Percentiles rank a stretch among this genome's conserved stretches.
Conservation (phyloP, 2,329 filamentous ascomycete genomes). For the Penicillium sp. region DNA sequence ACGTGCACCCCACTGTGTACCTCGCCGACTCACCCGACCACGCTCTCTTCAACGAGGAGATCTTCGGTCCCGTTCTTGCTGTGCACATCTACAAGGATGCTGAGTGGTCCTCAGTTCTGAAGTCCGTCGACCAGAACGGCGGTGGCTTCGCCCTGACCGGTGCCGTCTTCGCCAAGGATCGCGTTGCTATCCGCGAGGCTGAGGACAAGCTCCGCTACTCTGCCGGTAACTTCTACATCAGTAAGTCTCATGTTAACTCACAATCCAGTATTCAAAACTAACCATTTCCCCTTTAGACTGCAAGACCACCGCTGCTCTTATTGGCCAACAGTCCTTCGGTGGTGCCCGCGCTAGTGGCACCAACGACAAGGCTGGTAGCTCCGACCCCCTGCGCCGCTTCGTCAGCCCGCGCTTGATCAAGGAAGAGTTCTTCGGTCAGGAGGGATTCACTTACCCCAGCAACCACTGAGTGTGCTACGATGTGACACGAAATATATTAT, state of each 20-base stretch:
- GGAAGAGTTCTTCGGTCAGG: slow-evolving; percentile 69
- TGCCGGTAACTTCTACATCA: slow-evolving; percentile 47
- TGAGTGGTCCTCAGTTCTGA: slow-evolving; percentile 60
- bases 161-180: slow-evolving; percentile 42
- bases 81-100: slow-evolving; percentile 75
- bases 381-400: slow-evolving; percentile 62
- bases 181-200: slow-evolving; percentile 36
- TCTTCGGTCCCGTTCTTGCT: slow-evolving; percentile 76
- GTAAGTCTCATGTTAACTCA: slow-evolving; percentile 19
- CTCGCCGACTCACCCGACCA: slow-evolving; percentile 68
- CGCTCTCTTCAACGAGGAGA: slow-evolving; percentile 70
- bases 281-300: slow-evolving; percentile 23
- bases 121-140: slow-evolving; percentile 39
- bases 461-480: slow-evolving; percentile 44
- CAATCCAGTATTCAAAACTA: background rate
- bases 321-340: slow-evolving; percentile 72
- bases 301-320: slow-evolving; percentile 66
- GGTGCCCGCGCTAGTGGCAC: slow-evolving; percentile 69
- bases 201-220: slow-evolving; percentile 39
- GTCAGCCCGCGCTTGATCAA: slow-evolving; percentile 66
- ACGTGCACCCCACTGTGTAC: slow-evolving; percentile 79
- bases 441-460: slow-evolving; percentile 66
- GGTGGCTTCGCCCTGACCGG: slow-evolving; percentile 41
- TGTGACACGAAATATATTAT: background rate
- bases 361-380: slow-evolving; percentile 70